phyloP scores from a whole-genome alignment of 208 protist genomes.

The Crithidia mellificae region DNA sequence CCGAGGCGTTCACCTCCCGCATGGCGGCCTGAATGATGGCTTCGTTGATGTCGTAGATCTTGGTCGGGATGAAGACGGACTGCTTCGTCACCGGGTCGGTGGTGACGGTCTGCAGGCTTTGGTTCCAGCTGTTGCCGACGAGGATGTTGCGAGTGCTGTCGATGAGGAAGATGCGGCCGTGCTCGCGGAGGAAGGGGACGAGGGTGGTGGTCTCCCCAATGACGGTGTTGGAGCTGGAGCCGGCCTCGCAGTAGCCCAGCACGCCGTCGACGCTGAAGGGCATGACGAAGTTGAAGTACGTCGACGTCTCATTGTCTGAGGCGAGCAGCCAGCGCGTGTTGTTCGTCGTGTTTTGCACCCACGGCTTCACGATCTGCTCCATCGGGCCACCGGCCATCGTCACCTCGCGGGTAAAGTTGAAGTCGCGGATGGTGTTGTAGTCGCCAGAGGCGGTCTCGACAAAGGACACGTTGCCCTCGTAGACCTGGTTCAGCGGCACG shows the following conservation, averaged over 20 bases:
- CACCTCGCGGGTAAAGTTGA: conserved; percentile 26
- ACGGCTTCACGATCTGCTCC: conserved; percentile 44
- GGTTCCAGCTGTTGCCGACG: conserved; percentile 65
- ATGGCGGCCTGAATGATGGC: conserved; percentile 42
- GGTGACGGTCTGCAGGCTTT: conserved; percentile 23
- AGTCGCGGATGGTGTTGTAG: conserved; percentile 19
- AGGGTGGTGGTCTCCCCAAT: conserved; percentile 48
- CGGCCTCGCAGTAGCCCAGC: conserved; percentile 55
- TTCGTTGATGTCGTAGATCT: conserved; percentile 48
- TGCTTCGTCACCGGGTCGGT: conserved; percentile 14
- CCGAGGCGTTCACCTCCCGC: conserved; percentile 22
- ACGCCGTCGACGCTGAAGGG: conserved; percentile 54
- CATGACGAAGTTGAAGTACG: conserved; percentile 75
- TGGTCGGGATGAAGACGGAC: conserved; percentile 16
- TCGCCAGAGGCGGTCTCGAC: neutral
- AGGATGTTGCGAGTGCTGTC: conserved; percentile 45
- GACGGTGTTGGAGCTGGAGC: conserved; percentile 38
- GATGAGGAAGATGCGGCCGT: conserved; percentile 64
- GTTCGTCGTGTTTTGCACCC: conserved; percentile 31
- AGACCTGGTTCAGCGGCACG: conserved; percentile 26
- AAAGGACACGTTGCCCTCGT: conserved; percentile 30
- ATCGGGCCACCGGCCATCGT: conserved; percentile 30
- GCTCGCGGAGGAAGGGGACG: conserved; percentile 43
- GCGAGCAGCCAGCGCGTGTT: conserved; percentile 40
- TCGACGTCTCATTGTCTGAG: conserved; percentile 35